These are phyloP conservation scores for Albizia julibrissin DNA, from an alignment of 306 rosid species.

Conservation along the genomic window DNA sequence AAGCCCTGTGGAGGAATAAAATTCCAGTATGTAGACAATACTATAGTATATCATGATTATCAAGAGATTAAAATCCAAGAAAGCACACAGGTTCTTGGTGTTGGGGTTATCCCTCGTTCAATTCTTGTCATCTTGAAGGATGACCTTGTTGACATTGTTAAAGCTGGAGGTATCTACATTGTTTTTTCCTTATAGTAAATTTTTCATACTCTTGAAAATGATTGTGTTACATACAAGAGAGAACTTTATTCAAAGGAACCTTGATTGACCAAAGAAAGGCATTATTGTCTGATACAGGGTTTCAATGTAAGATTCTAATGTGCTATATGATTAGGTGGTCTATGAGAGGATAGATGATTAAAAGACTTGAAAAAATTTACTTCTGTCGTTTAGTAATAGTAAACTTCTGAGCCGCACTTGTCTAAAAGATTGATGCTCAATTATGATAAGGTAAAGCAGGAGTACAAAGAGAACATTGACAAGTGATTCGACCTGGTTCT, in stretches of 20 bases:
- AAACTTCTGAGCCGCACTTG: not conserved
- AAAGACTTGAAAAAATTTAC: not conserved
- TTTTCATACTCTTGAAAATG: constrained; percentile 10
- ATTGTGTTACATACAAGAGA: constrained; percentile 1
- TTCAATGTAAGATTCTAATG: not conserved
- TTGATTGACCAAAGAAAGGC: not conserved
- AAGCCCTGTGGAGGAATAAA: constrained; percentile 75
- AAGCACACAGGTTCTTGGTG: constrained; percentile 83
- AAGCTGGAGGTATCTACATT: constrained; percentile 87
- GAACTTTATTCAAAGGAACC: not conserved
- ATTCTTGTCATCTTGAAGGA: constrained; percentile 82
- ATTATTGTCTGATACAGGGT: not conserved
- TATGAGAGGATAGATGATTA: not conserved
- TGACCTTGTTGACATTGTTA: constrained; percentile 89
- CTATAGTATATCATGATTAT: constrained; percentile 86
- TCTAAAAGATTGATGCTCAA: not conserved
- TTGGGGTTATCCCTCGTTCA: constrained; percentile 96
- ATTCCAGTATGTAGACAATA: constrained; percentile 72
- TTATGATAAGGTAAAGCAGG: not conserved
- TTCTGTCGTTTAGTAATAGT: not conserved
- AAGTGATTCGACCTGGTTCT: not conserved
- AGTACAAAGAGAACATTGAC: not conserved
- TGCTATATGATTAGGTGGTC: not conserved
- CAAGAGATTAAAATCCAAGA: constrained; percentile 97
- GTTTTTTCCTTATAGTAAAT: not conserved